These are phyloP conservation scores for Cladosporium sp. DNA, from an alignment of 2,329 filamentous ascomycete genomes.

Conservation along the genomic window DNA sequence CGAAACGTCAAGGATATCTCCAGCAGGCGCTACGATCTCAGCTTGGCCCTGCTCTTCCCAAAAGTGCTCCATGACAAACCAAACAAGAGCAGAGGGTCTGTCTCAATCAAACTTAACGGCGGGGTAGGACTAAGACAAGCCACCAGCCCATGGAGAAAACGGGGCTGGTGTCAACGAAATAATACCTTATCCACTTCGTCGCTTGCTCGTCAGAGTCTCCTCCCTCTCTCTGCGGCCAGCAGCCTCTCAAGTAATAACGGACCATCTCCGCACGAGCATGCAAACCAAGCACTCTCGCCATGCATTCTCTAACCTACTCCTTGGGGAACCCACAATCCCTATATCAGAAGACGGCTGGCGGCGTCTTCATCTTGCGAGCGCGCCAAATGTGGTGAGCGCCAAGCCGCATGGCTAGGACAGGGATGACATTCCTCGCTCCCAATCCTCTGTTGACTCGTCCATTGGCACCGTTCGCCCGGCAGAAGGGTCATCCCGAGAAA, in stretches of 20 bases:
- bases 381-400: conserved; percentile 1
- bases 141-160: neutral
- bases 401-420: conserved; percentile 7
- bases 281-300: neutral
- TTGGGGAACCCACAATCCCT: neutral
- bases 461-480: conserved; percentile 11
- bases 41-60: neutral
- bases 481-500: neutral
- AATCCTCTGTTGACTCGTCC: neutral
- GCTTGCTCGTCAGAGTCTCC: too few relatives aligned
- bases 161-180: neutral
- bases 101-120: neutral
- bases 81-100: neutral
- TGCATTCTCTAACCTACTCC: neutral
- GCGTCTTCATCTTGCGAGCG: too few relatives aligned
- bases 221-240: neutral
- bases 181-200: too few relatives aligned
- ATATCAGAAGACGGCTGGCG: too few relatives aligned
- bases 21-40: neutral
- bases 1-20: neutral
- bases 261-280: neutral
- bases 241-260: neutral
- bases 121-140: conserved; percentile 5
- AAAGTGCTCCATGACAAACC: neutral
- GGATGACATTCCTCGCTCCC: conserved; percentile 1